Percentiles rank a stretch among this genome's conserved stretches.
phyloP scores from a whole-genome alignment of 1,284 basidiomycete genomes.

The Irpex lacteus region DNA sequence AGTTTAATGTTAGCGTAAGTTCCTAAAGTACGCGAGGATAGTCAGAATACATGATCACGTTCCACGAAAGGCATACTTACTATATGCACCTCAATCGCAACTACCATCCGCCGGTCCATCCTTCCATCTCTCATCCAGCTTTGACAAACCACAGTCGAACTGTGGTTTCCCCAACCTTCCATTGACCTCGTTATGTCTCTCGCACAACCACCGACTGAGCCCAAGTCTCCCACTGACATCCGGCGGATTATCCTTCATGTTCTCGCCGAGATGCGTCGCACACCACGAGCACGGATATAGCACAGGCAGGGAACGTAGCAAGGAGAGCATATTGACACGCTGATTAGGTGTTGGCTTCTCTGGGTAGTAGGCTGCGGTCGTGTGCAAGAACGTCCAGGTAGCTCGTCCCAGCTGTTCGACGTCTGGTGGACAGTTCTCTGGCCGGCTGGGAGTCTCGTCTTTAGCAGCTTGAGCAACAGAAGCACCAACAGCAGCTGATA shows the following conservation, averaged over 20 bases:
- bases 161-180: constrained; percentile 75
- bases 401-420: constrained; percentile 83
- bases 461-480: neutral
- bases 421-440: constrained; percentile 81
- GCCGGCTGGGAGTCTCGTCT: constrained; percentile 27
- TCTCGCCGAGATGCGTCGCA: constrained; percentile 74
- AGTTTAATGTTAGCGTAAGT: too few relatives aligned
- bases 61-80: neutral
- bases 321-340: constrained; percentile 76
- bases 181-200: constrained; percentile 91
- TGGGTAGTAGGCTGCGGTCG: constrained; percentile 94
- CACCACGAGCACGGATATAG: constrained; percentile 87
- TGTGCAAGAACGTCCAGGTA: constrained; percentile 95
- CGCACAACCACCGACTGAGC: constrained; percentile 85
- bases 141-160: constrained; percentile 73
- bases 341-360: constrained; percentile 67
- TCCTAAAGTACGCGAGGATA: too few relatives aligned
- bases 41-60: too few relatives aligned
- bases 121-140: constrained; percentile 84
- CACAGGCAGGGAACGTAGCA: constrained; percentile 74
- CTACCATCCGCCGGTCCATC: constrained; percentile 85
- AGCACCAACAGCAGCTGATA: constrained; percentile 34
- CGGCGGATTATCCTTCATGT: constrained; percentile 65
- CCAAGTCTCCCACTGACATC: constrained; percentile 68
- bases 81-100: constrained; percentile 58